These are phyloP conservation scores for Podaxis sp. DNA, from an alignment of 768 basidiomycete genomes.

Conservation along the genomic window DNA sequence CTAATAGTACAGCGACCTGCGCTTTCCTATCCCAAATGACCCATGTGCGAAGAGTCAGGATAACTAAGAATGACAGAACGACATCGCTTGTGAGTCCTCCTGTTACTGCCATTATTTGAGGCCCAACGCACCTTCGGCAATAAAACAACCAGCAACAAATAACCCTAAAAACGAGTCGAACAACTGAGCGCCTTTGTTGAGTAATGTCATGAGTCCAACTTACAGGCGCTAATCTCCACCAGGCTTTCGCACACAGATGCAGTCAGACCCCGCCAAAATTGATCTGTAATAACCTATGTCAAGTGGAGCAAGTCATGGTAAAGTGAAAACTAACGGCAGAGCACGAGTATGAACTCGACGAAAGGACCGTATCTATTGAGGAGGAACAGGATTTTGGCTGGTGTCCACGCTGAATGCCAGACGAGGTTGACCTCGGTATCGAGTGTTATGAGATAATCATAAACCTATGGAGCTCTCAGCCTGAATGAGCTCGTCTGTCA, in stretches of 20 bases:
- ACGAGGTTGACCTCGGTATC: conserved; percentile 16
- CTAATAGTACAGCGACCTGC: background rate
- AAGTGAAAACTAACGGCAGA: conserved; percentile 14
- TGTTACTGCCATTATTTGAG: background rate
- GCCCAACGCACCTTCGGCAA: background rate
- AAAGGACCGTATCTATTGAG: conserved; percentile 22
- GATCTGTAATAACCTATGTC: background rate
- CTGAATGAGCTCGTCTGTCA: background rate
- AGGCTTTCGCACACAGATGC: background rate
- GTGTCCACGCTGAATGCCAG: conserved; percentile 20
- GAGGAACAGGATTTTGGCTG: conserved; percentile 21
- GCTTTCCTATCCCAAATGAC: background rate
- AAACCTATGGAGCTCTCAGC: background rate
- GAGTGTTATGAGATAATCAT: conserved; percentile 21
- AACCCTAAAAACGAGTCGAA: background rate
- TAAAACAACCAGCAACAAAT: background rate
- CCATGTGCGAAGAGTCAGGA: conserved; percentile 6
- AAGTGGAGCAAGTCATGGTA: too few species aligned
- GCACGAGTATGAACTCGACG: conserved; percentile 15
- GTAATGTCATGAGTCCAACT: background rate
- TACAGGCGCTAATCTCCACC: background rate
- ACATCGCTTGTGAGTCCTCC: background rate
- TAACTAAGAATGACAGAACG: background rate
- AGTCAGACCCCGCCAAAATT: background rate
- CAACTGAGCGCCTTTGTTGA: too few species aligned